Evolutionary conservation across 2,329 filamentous ascomycete species (phyloP).

Genomic region (Blastomyces parvus): DNA sequence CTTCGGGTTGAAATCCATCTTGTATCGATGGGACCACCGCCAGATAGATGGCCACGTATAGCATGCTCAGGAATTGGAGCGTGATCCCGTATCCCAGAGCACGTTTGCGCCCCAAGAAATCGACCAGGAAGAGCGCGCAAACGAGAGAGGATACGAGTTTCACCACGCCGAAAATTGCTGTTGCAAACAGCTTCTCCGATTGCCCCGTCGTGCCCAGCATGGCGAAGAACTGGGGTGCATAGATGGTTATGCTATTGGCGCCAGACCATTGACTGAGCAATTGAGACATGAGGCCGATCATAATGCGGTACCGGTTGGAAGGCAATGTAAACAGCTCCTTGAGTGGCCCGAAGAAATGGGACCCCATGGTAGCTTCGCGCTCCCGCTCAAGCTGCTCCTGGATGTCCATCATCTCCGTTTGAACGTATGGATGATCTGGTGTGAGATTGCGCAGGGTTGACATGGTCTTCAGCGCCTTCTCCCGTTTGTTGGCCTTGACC

Average conservation of each 20-base stretch:
- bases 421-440: slow-evolving; percentile 35
- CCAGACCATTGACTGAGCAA: slow-evolving; percentile 64
- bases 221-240: slow-evolving; percentile 61
- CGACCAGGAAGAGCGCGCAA: slow-evolving; percentile 66
- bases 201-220: slow-evolving; percentile 59
- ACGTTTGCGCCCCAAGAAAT: slow-evolving; percentile 61
- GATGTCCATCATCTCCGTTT: slow-evolving; percentile 25
- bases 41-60: slow-evolving; percentile 47
- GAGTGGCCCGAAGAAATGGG: slow-evolving; percentile 11
- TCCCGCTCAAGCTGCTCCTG: slow-evolving; percentile 38
- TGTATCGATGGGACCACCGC: slow-evolving; percentile 24
- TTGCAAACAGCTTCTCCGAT: slow-evolving; percentile 59
- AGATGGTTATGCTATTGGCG: slow-evolving; percentile 59
- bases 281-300: slow-evolving; percentile 56
- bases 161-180: slow-evolving; percentile 63
- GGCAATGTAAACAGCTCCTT: slow-evolving; percentile 44
- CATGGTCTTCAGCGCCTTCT: slow-evolving; percentile 30
- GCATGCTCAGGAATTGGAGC: slow-evolving; percentile 43
- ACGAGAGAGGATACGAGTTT: slow-evolving; percentile 57
- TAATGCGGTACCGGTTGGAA: slow-evolving; percentile 60
- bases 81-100: slow-evolving; percentile 41
- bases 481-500: slow-evolving; percentile 53
- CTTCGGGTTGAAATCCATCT: slow-evolving; percentile 16
- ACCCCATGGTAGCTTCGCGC: slow-evolving; percentile 34
- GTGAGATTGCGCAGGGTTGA: slow-evolving; percentile 37